phyloP scores from a whole-genome alignment of 2,329 filamentous ascomycete species.

The Lachnellula occidentalis region DNA sequence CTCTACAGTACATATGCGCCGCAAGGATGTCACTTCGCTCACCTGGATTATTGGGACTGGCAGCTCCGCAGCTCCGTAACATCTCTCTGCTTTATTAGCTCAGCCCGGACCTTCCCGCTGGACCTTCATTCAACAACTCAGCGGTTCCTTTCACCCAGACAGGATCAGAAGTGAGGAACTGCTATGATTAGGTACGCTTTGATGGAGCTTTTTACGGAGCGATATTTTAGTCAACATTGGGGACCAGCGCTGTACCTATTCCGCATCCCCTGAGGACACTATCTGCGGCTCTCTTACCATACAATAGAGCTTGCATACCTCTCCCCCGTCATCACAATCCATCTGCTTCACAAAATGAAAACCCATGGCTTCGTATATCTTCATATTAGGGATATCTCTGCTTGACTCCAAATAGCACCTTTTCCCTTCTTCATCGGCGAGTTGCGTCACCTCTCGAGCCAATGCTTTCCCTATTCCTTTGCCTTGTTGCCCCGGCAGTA shows the following conservation, averaged over 20 bases:
- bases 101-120: too few species aligned
- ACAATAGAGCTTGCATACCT: constrained; percentile 46
- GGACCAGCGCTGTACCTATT: not conserved
- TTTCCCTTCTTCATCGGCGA: constrained; percentile 58
- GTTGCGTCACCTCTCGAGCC: constrained; percentile 56
- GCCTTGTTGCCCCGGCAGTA: constrained; percentile 59
- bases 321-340: constrained; percentile 58
- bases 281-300: constrained; percentile 40
- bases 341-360: constrained; percentile 61
- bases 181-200: too few species aligned
- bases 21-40: too few species aligned
- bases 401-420: constrained; percentile 68
- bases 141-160: too few species aligned
- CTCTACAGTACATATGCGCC: too few species aligned
- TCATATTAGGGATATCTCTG: constrained; percentile 60
- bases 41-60: too few species aligned
- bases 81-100: too few species aligned
- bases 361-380: constrained; percentile 65
- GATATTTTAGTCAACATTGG: too few species aligned
- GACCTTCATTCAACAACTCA: too few species aligned
- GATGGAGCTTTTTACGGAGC: too few species aligned
- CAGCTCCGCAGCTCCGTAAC: too few species aligned
- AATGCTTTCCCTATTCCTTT: constrained; percentile 60
- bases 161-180: too few species aligned
- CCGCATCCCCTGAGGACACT: not conserved